Conservation (phyloP, 768 basidiomycete species). For the Termitomyces sp. region DNA sequence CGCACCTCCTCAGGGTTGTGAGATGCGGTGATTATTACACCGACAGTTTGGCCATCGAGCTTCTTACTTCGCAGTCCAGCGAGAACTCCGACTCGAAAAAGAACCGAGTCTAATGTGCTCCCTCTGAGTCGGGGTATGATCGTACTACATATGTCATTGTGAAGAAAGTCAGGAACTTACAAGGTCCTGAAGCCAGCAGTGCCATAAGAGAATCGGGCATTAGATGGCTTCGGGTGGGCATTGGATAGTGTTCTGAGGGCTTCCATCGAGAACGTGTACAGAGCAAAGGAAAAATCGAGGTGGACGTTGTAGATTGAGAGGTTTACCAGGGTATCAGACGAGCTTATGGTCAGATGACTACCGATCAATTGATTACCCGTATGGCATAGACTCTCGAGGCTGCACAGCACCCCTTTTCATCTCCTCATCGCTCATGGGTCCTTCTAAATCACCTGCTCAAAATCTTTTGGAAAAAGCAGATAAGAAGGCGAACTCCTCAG, state of each 20-base stretch:
- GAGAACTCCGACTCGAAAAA: conserved; percentile 90
- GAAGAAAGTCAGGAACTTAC: conserved; percentile 43
- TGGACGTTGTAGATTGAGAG: not conserved
- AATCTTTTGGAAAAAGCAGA: conserved; percentile 81
- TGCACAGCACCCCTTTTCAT: conserved; percentile 7
- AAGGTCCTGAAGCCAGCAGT: conserved; percentile 92
- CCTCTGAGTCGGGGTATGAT: conserved; percentile 41
- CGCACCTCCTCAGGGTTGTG: conserved; percentile 95
- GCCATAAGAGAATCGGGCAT: conserved; percentile 79
- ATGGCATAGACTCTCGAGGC: not conserved
- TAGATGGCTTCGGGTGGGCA: conserved; percentile 67
- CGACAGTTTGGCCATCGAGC: conserved; percentile 87
- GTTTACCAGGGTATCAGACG: not conserved
- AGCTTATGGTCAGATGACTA: conserved; percentile 5
- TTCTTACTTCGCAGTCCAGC: conserved; percentile 90
- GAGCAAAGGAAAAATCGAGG: conserved; percentile 12
- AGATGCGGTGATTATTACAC: conserved; percentile 99
- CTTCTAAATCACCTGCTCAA: conserved; percentile 76
- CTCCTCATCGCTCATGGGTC: conserved; percentile 37
- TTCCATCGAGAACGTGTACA: conserved; percentile 37
- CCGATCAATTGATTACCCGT: conserved; percentile 11
- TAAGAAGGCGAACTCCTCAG: conserved; percentile 83
- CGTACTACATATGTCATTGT: conserved; percentile 9
- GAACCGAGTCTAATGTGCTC: conserved; percentile 75
- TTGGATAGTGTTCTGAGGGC: conserved; percentile 48